Conservation (phyloP, 805 yeast species). For the Barnettozyma salicaria region DNA sequence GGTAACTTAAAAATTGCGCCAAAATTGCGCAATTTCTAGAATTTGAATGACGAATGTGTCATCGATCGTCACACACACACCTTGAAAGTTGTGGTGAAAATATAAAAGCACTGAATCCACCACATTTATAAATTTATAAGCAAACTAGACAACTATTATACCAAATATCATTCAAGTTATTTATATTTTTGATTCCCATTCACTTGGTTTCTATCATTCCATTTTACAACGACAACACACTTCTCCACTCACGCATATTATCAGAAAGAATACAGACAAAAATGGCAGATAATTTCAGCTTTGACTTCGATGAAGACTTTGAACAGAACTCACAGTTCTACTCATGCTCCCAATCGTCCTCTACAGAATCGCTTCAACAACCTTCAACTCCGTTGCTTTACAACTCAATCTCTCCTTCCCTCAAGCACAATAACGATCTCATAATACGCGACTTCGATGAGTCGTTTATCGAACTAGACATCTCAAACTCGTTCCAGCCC, state of each 20-base stretch:
- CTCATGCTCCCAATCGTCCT: slow-evolving; percentile 18
- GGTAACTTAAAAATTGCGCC: neutral
- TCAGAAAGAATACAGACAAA: neutral
- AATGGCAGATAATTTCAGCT: slow-evolving; percentile 13
- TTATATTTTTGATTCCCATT: too few relatives aligned
- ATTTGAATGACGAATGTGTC: slow-evolving; percentile 8
- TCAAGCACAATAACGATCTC: slow-evolving; percentile 15
- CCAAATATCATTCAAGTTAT: too few relatives aligned
- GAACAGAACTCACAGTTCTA: slow-evolving; percentile 12
- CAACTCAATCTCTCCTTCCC: slow-evolving; percentile 20
- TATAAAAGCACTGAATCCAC: slow-evolving; percentile 3
- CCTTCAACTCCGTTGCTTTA: slow-evolving; percentile 24
- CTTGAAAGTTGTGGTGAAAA: neutral
- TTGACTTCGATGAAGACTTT: slow-evolving; percentile 12
- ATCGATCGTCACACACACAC: slow-evolving; percentile 3
- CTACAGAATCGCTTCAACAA: slow-evolving; percentile 18
- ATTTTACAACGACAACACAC: too few relatives aligned
- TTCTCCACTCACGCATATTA: too few relatives aligned
- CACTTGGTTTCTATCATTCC: too few relatives aligned
- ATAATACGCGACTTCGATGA: slow-evolving; percentile 17
- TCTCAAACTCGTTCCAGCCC: slow-evolving; percentile 10
- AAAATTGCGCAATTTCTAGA: slow-evolving; percentile 10
- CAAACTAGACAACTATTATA: neutral
- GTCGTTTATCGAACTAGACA: slow-evolving; percentile 22
- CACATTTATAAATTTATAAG: neutral